Evolutionary conservation across 768 basidiomycete genomes (phyloP).

Genomic region (Rhodotorula toruloides): DNA sequence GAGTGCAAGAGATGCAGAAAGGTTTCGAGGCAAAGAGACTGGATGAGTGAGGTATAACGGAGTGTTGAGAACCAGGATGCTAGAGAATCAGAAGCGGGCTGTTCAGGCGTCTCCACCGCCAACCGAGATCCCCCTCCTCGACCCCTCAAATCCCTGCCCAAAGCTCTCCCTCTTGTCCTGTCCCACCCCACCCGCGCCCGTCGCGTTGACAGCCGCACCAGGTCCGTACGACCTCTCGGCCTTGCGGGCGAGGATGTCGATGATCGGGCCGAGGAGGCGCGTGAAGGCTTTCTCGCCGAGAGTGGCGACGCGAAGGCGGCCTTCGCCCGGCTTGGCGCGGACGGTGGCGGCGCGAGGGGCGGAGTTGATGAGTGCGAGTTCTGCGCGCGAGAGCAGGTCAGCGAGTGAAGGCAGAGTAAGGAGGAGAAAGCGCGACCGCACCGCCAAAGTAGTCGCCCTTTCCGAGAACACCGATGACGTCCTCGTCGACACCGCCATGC

Average conservation of each 20-base stretch:
- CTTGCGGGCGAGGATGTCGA: constrained; percentile 43
- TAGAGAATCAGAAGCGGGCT: too few relatives aligned
- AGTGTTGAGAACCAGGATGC: too few relatives aligned
- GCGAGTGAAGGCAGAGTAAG: background rate
- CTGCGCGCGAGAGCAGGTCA: constrained; percentile 51
- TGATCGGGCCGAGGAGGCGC: constrained; percentile 64
- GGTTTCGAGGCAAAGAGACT: too few relatives aligned
- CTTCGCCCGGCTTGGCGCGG: constrained; percentile 53
- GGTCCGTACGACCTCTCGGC: constrained; percentile 40
- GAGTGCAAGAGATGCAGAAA: too few relatives aligned
- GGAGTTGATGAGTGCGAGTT: constrained; percentile 79
- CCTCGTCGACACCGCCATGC: constrained; percentile 55
- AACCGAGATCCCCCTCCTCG: too few relatives aligned
- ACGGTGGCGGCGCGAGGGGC: constrained; percentile 96
- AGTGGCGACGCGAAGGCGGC: constrained; percentile 83
- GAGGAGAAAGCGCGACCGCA: constrained; percentile 48
- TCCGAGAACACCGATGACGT: constrained; percentile 66
- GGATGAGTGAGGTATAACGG: too few relatives aligned
- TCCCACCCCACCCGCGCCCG: background rate
- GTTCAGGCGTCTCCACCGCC: too few relatives aligned
- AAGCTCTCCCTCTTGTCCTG: too few relatives aligned
- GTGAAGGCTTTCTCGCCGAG: constrained; percentile 91
- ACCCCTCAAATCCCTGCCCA: too few relatives aligned
- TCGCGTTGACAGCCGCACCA: constrained; percentile 18
- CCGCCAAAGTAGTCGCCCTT: constrained; percentile 99